Base-by-base conservation (phyloP, 2,329 filamentous ascomycete species). In the Juglanconis oblonga region DNA sequence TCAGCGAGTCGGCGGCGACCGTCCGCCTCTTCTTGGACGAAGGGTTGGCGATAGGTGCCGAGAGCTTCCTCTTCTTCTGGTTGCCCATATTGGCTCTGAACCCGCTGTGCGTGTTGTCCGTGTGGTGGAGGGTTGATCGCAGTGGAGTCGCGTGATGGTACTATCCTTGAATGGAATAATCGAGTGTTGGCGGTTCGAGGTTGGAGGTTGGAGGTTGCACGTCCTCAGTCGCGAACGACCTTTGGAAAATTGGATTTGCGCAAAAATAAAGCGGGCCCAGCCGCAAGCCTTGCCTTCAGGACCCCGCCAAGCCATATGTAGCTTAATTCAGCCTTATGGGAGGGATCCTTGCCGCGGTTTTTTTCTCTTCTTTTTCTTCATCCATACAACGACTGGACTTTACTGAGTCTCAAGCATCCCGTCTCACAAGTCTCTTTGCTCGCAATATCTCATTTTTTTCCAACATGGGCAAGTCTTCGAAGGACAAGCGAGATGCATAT, bases 401-500 rank as follows among this genome's bases (percentile, higher is more conserved):
- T 24, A 29, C 51, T 5, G 7, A 14, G 13, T 40, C 9, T 31
- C 10, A 38, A n/a, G 5, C 9, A 4, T 38, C 17, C 33, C 17
- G 5, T 29, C 17, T 3, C 32, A 31, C 29, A 14, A 29, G 31
- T 35, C 7, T 50, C 13, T 31, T 29, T 50, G 29, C 11, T 36
- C 33, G 8, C 29, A 5, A 40, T 33, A 36, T 13, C 9, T 32
- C 14, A 48, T 14, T 8, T n/a, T 13, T 42, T 38, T 8, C 42
- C 7, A 44, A 40, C 35, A 96, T 97, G 93, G 93, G 93, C 1
- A 98, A 98, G 74, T 97, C 95, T 1, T 98, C 94, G 52, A 99
- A 99, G 76, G 95, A 99, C 72, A 99, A 99, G 78, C 90, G 95
- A 56, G 95, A 99, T 74, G 93, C 93, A 50, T 99, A 99, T 77